Percentiles rank a stretch among this genome's conserved stretches.
These are phyloP conservation scores for Entomophthora muscae DNA, from an alignment of 371 early-diverging fungal species.

Conservation along the genomic window DNA sequence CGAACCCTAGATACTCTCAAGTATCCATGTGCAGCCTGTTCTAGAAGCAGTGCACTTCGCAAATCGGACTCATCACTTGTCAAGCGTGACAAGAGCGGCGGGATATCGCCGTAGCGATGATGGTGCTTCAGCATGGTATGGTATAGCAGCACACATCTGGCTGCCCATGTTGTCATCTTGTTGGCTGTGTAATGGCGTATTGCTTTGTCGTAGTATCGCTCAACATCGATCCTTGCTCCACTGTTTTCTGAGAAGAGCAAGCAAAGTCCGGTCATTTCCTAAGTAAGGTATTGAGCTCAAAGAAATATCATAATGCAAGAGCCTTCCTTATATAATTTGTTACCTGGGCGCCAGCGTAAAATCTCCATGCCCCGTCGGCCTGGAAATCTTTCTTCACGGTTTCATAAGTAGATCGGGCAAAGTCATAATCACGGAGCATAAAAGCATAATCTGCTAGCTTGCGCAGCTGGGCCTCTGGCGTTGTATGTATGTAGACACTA, in stretches of 20 bases:
- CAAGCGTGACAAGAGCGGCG: constrained; percentile 44
- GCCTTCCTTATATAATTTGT: neutral
- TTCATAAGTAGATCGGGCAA: constrained; percentile 77
- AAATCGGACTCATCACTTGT: constrained; percentile 59
- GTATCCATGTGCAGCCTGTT: constrained; percentile 75
- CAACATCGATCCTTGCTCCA: constrained; percentile 41
- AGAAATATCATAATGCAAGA: too few species aligned
- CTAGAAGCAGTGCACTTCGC: constrained; percentile 59
- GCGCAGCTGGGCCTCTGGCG: constrained; percentile 81
- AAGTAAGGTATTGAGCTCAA: constrained; percentile 11
- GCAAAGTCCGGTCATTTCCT: constrained; percentile 87
- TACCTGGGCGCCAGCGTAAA: constrained; percentile 64
- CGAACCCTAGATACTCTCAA: constrained; percentile 44
- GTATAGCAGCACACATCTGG: constrained; percentile 30
- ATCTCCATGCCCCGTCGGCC: constrained; percentile 63
- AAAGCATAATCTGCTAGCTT: constrained; percentile 88
- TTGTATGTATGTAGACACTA: constrained; percentile 36
- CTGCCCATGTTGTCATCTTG: constrained; percentile 36
- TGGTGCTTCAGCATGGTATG: constrained; percentile 59
- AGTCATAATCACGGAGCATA: constrained; percentile 82
- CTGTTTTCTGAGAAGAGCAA: constrained; percentile 38
- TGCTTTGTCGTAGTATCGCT: constrained; percentile 60
- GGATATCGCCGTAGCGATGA: constrained; percentile 46
- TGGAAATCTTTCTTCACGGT: constrained; percentile 76
- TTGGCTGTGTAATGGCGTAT: constrained; percentile 28